Conservation (phyloP, 2,329 filamentous ascomycete genomes). For the Fusarium clavum region DNA sequence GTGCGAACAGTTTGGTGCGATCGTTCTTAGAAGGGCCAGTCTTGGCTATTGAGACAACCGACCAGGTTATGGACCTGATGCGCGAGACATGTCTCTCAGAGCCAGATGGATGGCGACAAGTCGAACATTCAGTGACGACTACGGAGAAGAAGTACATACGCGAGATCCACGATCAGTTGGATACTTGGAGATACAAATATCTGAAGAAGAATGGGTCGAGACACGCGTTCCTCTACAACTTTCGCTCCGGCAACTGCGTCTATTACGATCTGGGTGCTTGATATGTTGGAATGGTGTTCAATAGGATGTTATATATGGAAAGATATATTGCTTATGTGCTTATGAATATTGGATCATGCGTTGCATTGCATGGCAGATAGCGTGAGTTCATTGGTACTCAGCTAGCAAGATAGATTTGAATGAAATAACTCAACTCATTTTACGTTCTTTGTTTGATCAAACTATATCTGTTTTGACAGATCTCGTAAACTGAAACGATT, state of each 20-base stretch:
- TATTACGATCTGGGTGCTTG: slow-evolving; percentile 80
- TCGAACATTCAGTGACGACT: slow-evolving; percentile 81
- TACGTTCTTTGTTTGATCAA: background rate
- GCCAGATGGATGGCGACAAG: slow-evolving; percentile 82
- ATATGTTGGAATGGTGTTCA: slow-evolving; percentile 1
- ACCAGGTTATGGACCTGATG: slow-evolving; percentile 83
- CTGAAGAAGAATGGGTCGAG: slow-evolving; percentile 65
- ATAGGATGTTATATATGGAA: background rate
- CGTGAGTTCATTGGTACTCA: background rate
- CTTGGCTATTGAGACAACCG: slow-evolving; percentile 87
- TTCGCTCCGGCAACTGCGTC: slow-evolving; percentile 83
- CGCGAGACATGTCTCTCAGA: slow-evolving; percentile 80
- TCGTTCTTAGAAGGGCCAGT: slow-evolving; percentile 83
- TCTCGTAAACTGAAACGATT: slow-evolving; percentile 6
- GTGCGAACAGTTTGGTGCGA: slow-evolving; percentile 71
- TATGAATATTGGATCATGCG: background rate
- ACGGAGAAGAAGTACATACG: slow-evolving; percentile 84
- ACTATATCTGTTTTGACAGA: background rate
- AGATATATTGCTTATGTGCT: background rate
- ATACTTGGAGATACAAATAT: slow-evolving; percentile 70
- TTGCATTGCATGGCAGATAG: slow-evolving; percentile 9
- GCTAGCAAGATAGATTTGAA: slow-evolving; percentile 5
- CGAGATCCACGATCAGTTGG: slow-evolving; percentile 83
- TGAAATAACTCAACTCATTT: slow-evolving; percentile 16
- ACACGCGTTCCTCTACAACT: slow-evolving; percentile 92